Conservation (phyloP, 2,329 filamentous ascomycete species). For the Ceratocystis eucalypticola region DNA sequence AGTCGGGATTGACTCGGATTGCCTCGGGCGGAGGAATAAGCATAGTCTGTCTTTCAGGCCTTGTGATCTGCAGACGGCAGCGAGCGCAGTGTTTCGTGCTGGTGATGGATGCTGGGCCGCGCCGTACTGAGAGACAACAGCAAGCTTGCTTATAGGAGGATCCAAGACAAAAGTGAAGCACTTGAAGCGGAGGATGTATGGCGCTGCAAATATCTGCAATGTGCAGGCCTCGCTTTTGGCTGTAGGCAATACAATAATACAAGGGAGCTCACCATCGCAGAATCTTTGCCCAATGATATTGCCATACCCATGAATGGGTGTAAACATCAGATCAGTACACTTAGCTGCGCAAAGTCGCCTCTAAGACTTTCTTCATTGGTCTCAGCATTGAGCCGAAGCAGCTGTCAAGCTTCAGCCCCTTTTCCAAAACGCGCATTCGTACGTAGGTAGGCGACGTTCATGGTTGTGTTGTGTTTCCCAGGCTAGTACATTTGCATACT, state of each 20-base stretch:
- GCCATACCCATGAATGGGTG: no score
- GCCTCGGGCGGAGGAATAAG: not conserved
- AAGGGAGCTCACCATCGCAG: not conserved
- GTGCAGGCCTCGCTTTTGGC: not conserved
- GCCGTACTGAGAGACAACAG: not conserved
- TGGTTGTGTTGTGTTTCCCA: not conserved
- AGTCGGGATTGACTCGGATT: not conserved
- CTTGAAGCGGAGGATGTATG: not conserved
- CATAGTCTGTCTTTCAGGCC: not conserved
- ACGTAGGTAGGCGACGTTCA: not conserved
- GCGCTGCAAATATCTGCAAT: not conserved
- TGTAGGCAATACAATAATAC: not conserved
- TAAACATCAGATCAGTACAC: no score
- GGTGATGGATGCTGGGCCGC: not conserved
- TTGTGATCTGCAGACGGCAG: not conserved
- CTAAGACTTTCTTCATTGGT: not conserved
- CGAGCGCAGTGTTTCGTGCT: not conserved
- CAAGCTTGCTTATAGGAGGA: not conserved
- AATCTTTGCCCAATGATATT: no score
- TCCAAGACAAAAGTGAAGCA: not conserved
- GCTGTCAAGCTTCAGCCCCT: not conserved
- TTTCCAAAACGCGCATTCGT: not conserved
- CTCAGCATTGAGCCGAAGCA: not conserved
- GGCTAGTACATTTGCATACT: no score
- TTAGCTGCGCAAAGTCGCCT: not conserved